Conservation (phyloP, 495 filamentous ascomycete species). For the Neurospora sp. region DNA sequence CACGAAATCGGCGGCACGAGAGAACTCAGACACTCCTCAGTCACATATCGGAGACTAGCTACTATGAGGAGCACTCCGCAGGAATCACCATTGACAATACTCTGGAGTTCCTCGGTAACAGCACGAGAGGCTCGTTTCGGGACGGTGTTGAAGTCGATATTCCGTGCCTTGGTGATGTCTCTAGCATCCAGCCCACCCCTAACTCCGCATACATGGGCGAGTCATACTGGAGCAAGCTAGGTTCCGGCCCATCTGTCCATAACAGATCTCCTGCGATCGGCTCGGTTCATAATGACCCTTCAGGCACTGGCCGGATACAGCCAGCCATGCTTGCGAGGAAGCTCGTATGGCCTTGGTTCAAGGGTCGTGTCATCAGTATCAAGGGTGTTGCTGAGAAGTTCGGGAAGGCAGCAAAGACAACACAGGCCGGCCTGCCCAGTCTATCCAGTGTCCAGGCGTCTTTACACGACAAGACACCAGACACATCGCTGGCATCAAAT, state of each 20-base stretch:
- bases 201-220: slow-evolving; percentile 18
- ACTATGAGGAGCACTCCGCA: slow-evolving; percentile 6
- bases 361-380: background rate
- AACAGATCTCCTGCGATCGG: background rate
- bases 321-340: slow-evolving; percentile 3
- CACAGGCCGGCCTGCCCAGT: slow-evolving; percentile 3
- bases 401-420: background rate
- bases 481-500: background rate
- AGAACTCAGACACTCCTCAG: slow-evolving; percentile 3
- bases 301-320: background rate
- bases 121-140: slow-evolving; percentile 10
- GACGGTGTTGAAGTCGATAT: slow-evolving; percentile 23
- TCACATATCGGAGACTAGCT: slow-evolving; percentile 16
- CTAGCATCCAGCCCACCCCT: slow-evolving; percentile 24
- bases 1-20: background rate
- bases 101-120: slow-evolving; percentile 6
- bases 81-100: slow-evolving; percentile 3
- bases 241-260: background rate
- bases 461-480: slow-evolving; percentile 5
- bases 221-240: background rate
- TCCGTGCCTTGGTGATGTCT: slow-evolving; percentile 12
- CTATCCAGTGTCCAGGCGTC: slow-evolving; percentile 10
- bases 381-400: slow-evolving; percentile 3
- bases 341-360: slow-evolving; percentile 19
- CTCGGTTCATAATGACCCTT: background rate